Base-by-base conservation (phyloP, 2,329 filamentous ascomycete genomes). In the Pseudogymnoascus sp. region DNA sequence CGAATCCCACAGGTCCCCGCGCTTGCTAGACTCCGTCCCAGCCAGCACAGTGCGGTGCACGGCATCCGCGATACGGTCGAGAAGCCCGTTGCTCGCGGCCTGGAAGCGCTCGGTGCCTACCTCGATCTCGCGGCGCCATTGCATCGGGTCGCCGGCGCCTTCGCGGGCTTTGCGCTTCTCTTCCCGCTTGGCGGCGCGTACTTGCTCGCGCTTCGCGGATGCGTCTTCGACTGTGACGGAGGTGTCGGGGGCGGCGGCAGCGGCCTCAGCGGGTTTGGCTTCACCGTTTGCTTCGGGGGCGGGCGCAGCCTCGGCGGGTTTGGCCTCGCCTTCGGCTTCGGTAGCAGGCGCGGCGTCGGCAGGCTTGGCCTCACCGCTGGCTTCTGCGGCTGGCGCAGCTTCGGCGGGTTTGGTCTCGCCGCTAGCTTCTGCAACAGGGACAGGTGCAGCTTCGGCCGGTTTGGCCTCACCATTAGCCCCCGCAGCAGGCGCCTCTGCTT, bases 1-100 rank as follows among this genome's bases (percentile, higher is more conserved):
- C 65, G 89, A 90, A 70, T 97, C 93, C 95, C 95, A 99, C 67
- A 96, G 88, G 36, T 89, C 83, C 36, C 90, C 87, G 50, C 95
- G 87, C 80, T 92, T 93, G 70, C 89, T 88, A 68, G 91, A 86
- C 67, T 96, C 92, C 53, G 91, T 87, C 23, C 96, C 90, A 36
- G 87, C 85, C 69, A 93, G 87, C 62, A 97, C 86, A 0, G 91
- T 87, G 64, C 88, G 86, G 76, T 96, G 92, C 68, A 97, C 88
- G 40, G 90, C 86, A 63, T 88, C 87, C 23, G 90, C 90, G 67
- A 99, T 91, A 63, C 86, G 86, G 72, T 96, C 91, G 47, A 97
- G 83, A 63, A 96, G 86, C 2, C 81, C 82, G 62, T 88, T 87
- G 66, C 85, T 81, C 1, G 85, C 86, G 67, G 87, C 87, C 64